Evolutionary conservation across 768 basidiomycete genomes (phyloP).

Genomic region (Suillus sp.): DNA sequence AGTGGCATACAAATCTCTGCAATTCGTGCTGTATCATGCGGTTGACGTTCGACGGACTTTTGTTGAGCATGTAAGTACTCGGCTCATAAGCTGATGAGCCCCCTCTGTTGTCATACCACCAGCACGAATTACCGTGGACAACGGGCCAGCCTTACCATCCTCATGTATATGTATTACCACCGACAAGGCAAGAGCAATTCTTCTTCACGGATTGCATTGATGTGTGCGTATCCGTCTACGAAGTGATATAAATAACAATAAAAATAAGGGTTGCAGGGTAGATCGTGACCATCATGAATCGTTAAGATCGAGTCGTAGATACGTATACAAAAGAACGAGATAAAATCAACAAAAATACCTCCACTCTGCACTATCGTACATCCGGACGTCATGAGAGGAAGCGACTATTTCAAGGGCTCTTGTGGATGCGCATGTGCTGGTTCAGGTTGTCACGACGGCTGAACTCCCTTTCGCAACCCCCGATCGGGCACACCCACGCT

Average conservation of each 20-base stretch:
- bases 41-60: not conserved
- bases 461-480: slow-evolving; percentile 69
- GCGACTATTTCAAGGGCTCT: not conserved
- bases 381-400: not conserved
- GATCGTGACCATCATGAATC: not conserved
- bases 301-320: too few relatives aligned
- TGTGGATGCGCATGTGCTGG: slow-evolving; percentile 72
- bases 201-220: not conserved
- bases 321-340: not conserved
- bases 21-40: not conserved
- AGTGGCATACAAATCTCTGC: too few relatives aligned
- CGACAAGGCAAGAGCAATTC: not conserved
- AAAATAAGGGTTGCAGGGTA: not conserved
- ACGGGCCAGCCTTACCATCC: not conserved
- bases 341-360: not conserved
- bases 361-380: not conserved
- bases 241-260: slow-evolving; percentile 3
- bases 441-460: slow-evolving; percentile 76
- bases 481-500: slow-evolving; percentile 50
- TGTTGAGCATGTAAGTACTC: too few relatives aligned
- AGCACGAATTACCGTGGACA: not conserved
- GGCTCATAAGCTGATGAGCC: not conserved
- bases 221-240: not conserved
- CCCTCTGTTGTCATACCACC: not conserved
- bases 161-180: not conserved